Base-by-base conservation (phyloP, 2,329 filamentous ascomycete genomes). In the Sporothrix phasma region DNA sequence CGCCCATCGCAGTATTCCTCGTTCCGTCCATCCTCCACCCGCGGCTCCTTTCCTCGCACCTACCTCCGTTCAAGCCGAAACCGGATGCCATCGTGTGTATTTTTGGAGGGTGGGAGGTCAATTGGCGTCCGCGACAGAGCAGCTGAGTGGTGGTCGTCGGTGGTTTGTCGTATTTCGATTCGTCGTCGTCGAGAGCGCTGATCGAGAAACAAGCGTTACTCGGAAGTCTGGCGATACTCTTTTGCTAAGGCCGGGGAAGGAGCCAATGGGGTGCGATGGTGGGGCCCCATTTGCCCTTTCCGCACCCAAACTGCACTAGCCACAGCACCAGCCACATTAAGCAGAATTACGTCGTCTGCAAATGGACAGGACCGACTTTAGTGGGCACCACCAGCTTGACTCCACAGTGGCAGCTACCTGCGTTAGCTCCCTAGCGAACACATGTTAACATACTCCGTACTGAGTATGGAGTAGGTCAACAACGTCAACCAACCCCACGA, bases 51-150 rank as follows among this genome's bases (percentile, higher is more conserved):
- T 17, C 26, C 15, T 17, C 31, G 10, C 6, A 80, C 86, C 71
- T 79, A 91, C 89, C 89, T 78, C 89, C 89, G 75, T 85, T 82
- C 76, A 95, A 81, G 76, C 89, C 89, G 76, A 87, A 93, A 78
- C 89, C 89, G 73, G 89, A 92, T 77, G 89, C 82, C 89, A 93
- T 93, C 29, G 60, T 51, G 41, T 53, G 41, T 59, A 19, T 31
- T 26, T 45, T 0, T 62, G 43, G 51, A 7, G 17, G 8, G 51
- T 24, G 2, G 17, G 17, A 45, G 17, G 15, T 24, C 41, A 53
- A 51, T 61, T 58, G 47, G 31, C 39, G 47, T 63, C 54, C 24
- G 45, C 45, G 45, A 51, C 34, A 45, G 51, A 19, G 31, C 17
- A 31, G 13, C 19, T 45, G 39, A 15, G 26, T 3, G 5, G 39